Evolutionary conservation across 495 filamentous ascomycete genomes (phyloP).

Genomic region (Lasiosphaeria hispida): DNA sequence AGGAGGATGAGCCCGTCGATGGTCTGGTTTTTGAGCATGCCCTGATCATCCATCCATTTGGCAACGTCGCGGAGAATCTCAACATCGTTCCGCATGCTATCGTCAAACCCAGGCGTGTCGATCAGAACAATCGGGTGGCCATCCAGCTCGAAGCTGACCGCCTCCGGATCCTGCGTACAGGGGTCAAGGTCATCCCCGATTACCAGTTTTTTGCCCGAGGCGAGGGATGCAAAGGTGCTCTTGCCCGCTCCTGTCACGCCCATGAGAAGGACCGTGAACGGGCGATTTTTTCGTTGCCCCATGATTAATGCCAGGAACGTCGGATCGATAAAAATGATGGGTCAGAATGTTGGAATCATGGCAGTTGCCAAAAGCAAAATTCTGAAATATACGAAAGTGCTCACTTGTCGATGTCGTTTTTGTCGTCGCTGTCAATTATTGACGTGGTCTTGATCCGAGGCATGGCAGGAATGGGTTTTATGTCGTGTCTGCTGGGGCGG

Average conservation of each 20-base stretch:
- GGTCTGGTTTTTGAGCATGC: background rate
- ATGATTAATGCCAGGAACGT: no score
- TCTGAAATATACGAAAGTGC: no score
- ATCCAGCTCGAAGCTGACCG: background rate
- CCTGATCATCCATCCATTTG: background rate
- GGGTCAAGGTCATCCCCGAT: background rate
- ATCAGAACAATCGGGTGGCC: background rate
- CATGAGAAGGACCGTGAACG: background rate
- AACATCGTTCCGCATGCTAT: background rate
- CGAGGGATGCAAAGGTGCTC: background rate
- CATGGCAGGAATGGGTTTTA: no score
- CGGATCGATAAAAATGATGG: no score
- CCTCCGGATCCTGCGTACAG: background rate
- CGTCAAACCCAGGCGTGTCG: background rate
- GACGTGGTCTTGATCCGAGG: no score
- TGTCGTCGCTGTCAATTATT: no score
- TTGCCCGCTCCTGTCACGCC: background rate
- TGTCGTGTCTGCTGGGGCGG: no score
- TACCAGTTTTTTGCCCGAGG: background rate
- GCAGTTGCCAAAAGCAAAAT: no score
- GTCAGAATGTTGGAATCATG: no score
- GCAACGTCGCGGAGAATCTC: constrained; percentile 1
- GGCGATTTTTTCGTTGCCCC: background rate
- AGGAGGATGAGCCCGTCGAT: background rate
- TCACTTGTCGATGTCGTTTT: no score